Percentiles rank a stretch among this genome's conserved stretches.
Conservation (phyloP, 345 rosid species). For the Geranium brycei region DNA sequence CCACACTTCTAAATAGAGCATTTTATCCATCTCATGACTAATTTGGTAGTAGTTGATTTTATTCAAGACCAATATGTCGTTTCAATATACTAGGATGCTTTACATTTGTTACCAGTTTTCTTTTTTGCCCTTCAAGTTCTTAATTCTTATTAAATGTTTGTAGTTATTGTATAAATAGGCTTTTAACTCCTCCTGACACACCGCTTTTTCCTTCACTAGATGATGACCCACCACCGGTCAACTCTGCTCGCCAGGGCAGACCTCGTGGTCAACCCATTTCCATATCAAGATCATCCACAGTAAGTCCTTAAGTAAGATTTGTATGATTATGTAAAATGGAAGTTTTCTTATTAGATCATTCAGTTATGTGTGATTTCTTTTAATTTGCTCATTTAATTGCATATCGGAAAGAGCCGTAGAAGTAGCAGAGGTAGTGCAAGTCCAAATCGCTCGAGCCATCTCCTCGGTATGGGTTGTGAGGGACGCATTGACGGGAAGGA, state of each 20-base stretch:
- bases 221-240: conserved; percentile 51
- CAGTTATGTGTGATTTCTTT: background rate
- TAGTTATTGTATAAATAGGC: conserved; percentile 45
- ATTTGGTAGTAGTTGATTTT: no score
- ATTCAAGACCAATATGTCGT: background rate
- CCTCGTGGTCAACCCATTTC: conserved; percentile 80
- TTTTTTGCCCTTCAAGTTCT: conserved; percentile 1
- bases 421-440: conserved; percentile 95
- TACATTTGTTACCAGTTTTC: background rate
- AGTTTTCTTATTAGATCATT: background rate
- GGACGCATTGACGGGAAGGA: no score
- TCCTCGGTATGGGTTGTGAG: conserved; percentile 64
- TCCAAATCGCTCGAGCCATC: conserved; percentile 91
- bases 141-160: conserved; percentile 21
- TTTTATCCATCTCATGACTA: no score
- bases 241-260: conserved; percentile 59
- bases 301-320: conserved; percentile 22
- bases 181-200: conserved; percentile 93
- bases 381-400: conserved; percentile 14
- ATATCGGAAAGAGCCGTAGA: conserved; percentile 87
- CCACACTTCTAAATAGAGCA: no score
- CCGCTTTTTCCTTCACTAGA: conserved; percentile 93
- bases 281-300: conserved; percentile 88
- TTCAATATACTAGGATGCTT: no score
- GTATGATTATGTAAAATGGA: conserved; percentile 1